phyloP scores from a whole-genome alignment of 2,329 filamentous ascomycete species.

The Passalora sequoiae region DNA sequence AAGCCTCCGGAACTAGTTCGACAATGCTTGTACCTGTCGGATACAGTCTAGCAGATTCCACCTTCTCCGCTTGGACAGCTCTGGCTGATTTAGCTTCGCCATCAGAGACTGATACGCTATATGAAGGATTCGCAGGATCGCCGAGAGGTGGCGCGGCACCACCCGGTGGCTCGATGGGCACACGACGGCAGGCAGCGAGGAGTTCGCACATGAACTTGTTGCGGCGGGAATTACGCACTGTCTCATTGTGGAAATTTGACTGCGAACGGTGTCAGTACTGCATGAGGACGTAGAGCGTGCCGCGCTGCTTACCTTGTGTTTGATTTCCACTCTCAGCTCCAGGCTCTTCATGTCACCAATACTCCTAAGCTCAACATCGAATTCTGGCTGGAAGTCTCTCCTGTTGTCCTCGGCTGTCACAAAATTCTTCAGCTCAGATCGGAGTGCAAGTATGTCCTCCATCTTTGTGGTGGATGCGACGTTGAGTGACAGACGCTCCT shows the following conservation, averaged over 20 bases:
- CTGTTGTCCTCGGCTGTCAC: slow-evolving; percentile 32
- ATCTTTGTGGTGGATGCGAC: slow-evolving; percentile 29
- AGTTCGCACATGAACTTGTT: slow-evolving; percentile 96
- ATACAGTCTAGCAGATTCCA: slow-evolving; percentile 54
- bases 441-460: slow-evolving; percentile 32
- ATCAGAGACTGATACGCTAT: slow-evolving; percentile 41
- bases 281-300: neutral
- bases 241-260: slow-evolving; percentile 58
- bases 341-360: slow-evolving; percentile 31
- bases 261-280: slow-evolving; percentile 1
- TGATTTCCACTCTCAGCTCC: slow-evolving; percentile 32
- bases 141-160: slow-evolving; percentile 49
- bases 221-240: slow-evolving; percentile 68
- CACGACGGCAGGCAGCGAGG: slow-evolving; percentile 71
- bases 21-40: slow-evolving; percentile 9
- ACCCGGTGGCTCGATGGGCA: slow-evolving; percentile 76
- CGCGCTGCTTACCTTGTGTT: slow-evolving; percentile 24
- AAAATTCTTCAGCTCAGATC: slow-evolving; percentile 29
- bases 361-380: slow-evolving; percentile 32
- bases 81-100: slow-evolving; percentile 12
- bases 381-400: slow-evolving; percentile 32
- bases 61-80: slow-evolving; percentile 10
- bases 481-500: slow-evolving; percentile 31
- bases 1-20: slow-evolving; percentile 8
- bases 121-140: slow-evolving; percentile 62